phyloP scores from a whole-genome alignment of 768 basidiomycete genomes.

The Chalciporus chontae region DNA sequence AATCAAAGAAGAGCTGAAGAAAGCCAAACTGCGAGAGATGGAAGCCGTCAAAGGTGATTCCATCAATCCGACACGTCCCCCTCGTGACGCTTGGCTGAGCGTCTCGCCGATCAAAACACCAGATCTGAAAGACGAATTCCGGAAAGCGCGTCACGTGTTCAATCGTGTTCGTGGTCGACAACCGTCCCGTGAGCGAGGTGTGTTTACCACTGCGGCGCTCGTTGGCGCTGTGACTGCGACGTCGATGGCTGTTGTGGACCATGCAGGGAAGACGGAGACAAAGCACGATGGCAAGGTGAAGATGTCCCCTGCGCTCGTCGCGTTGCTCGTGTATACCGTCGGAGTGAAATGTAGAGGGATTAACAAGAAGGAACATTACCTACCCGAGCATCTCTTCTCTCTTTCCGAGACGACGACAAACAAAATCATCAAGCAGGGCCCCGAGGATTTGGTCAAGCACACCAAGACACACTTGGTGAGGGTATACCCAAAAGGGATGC shows the following conservation, averaged over 20 bases:
- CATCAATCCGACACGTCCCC: not conserved
- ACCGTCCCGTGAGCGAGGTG: constrained; percentile 15
- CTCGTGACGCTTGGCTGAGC: constrained; percentile 13
- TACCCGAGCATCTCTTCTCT: constrained; percentile 87
- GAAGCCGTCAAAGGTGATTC: constrained; percentile 36
- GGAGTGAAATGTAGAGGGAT: constrained; percentile 94
- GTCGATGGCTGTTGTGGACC: constrained; percentile 17
- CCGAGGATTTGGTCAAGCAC: constrained; percentile 81
- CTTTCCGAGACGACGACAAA: constrained; percentile 82
- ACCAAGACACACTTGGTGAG: constrained; percentile 78
- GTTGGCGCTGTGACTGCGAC: constrained; percentile 6
- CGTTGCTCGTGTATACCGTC: constrained; percentile 88
- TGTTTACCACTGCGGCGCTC: constrained; percentile 14
- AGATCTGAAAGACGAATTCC: constrained; percentile 40
- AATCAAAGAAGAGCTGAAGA: constrained; percentile 25
- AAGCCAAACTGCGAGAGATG: constrained; percentile 25
- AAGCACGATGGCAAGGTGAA: constrained; percentile 42
- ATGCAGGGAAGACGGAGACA: constrained; percentile 8
- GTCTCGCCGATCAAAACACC: constrained; percentile 5
- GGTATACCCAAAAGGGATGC: constrained; percentile 80
- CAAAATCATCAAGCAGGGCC: constrained; percentile 65
- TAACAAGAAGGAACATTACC: constrained; percentile 82
- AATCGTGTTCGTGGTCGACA: constrained; percentile 38
- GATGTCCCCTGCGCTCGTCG: constrained; percentile 72
- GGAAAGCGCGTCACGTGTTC: constrained; percentile 39